Evolutionary conservation across 306 rosid species (phyloP), one percentile per base, ranked within the genome.

Genomic region (Citrullus amarus): DNA sequence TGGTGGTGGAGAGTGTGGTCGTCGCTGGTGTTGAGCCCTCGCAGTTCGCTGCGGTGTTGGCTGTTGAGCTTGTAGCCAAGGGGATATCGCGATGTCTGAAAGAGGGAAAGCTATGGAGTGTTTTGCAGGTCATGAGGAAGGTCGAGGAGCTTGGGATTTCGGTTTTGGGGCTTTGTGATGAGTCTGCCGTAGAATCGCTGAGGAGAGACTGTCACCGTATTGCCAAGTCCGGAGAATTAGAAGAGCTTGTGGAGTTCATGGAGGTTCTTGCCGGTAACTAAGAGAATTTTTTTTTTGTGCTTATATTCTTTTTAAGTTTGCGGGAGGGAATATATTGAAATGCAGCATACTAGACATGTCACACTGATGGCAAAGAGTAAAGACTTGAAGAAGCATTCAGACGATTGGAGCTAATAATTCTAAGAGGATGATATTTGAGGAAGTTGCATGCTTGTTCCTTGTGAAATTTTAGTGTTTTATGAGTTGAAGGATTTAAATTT

Each of bases 181-280:
- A 80, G n/a, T 46, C 82, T 66, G 85, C 86, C 8, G 61, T 81
- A 70, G 90, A 83, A 66, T 73, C 79, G 84, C 78, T 92, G 70
- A 76, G 84, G 9, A 70, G 82, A 16, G 91, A 92, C 53, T 91
- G 96, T 77, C 61, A 55, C 71, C 79, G 78, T 2, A 44, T 94
- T 72, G 82, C 90, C 80, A 61, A 65, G 54, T 75, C 32, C 9
- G 88, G 85, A 50, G 86, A 84, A 39, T 71, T 92, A n/a, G 84
- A 86, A 58, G 93, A 92, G 66, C 89, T 90, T 71, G 89, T 94
- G 72, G 89, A 87, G 79, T 86, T 92, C 9, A 79, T 92, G 96
- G 97, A 92, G 90, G 82, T 84, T 87, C 93, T 94, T 80, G 28
- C 89, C 76, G 97, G 98, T 90, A 86, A 86, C 70, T 41, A 53